Conservation (phyloP, 2,329 filamentous ascomycete genomes). For the Xylariaceae sp. region DNA sequence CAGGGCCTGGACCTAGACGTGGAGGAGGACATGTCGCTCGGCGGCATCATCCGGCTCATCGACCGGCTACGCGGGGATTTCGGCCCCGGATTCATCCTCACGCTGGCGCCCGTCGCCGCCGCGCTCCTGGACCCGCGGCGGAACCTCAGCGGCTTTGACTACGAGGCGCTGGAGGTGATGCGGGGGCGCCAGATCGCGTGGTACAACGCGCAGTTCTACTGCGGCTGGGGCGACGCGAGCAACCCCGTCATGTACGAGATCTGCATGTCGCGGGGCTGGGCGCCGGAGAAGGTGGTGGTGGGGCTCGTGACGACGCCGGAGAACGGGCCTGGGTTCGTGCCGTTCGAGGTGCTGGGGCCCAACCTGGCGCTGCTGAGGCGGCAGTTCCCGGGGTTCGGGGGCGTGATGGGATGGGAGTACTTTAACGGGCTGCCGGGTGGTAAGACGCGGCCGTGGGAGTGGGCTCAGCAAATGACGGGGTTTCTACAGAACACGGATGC, state of each 20-base stretch:
- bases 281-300: constrained; percentile 63
- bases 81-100: constrained; percentile 64
- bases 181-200: constrained; percentile 63
- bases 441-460: constrained; percentile 61
- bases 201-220: constrained; percentile 86
- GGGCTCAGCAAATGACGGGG: constrained; percentile 62
- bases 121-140: constrained; percentile 59
- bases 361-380: constrained; percentile 53
- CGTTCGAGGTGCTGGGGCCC: constrained; percentile 50
- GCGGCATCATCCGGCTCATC: constrained; percentile 58
- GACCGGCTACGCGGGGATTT: constrained; percentile 64
- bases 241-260: constrained; percentile 44
- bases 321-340: constrained; percentile 65
- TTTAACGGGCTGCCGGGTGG: constrained; percentile 67
- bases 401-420: constrained; percentile 85
- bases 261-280: constrained; percentile 55
- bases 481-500: constrained; percentile 19
- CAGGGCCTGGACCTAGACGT: constrained; percentile 71
- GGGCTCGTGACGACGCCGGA: constrained; percentile 70
- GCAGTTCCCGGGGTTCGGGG: constrained; percentile 63
- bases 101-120: constrained; percentile 72
- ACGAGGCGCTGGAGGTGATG: constrained; percentile 63
- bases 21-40: constrained; percentile 67
- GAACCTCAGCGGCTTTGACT: constrained; percentile 72
- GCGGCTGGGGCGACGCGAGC: constrained; percentile 69